These are phyloP conservation scores for Cladobotryum mycophilum DNA, from an alignment of 2,329 filamentous ascomycete species.

Conservation along the genomic window DNA sequence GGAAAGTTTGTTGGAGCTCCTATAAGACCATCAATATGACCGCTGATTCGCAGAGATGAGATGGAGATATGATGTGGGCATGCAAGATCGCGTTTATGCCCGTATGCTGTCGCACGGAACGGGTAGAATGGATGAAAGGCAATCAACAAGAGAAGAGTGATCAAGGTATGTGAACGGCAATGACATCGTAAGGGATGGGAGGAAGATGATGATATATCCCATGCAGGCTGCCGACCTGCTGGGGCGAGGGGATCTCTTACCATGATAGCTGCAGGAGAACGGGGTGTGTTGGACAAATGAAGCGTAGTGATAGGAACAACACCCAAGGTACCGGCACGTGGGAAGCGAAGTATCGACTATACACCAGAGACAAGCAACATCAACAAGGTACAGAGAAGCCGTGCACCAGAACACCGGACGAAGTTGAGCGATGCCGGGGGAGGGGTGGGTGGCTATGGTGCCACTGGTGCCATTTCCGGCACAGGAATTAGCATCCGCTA, in stretches of 20 bases:
- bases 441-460: constrained; percentile 29
- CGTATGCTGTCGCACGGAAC: neutral
- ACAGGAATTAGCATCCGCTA: constrained; percentile 22
- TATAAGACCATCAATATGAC: constrained; percentile 34
- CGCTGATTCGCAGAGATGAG: constrained; percentile 17
- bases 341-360: constrained; percentile 29
- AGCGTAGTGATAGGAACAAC: constrained; percentile 26
- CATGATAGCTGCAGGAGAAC: constrained; percentile 39
- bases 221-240: constrained; percentile 36
- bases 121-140: constrained; percentile 2
- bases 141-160: constrained; percentile 17
- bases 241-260: constrained; percentile 39
- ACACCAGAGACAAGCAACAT: constrained; percentile 28
- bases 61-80: neutral
- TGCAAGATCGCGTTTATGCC: neutral
- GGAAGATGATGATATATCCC: constrained; percentile 36
- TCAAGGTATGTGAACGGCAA: constrained; percentile 22
- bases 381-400: constrained; percentile 20
- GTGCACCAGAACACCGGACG: constrained; percentile 22
- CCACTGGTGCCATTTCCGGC: constrained; percentile 29
- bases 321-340: constrained; percentile 32
- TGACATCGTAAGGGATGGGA: constrained; percentile 20
- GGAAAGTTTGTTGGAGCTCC: constrained; percentile 24
- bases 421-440: constrained; percentile 25
- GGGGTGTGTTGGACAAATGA: constrained; percentile 32